Base-by-base conservation (phyloP, 192 early-diverging fungal genomes). In the Allomyces arbusculus region DNA sequence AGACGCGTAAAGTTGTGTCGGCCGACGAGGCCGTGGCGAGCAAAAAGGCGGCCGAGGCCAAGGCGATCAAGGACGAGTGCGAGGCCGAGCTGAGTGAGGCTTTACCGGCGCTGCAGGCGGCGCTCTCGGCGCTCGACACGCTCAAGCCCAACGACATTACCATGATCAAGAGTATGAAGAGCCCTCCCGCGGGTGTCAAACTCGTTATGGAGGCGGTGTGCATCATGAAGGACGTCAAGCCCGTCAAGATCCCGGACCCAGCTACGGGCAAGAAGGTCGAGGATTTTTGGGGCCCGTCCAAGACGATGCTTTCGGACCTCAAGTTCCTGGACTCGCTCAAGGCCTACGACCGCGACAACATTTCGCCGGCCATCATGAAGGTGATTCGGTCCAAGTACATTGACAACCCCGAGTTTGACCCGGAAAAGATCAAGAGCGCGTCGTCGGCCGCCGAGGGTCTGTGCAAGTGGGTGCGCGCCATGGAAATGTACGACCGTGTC, bases 151-250 rank as follows among this genome's bases (percentile, higher is more conserved):
- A 96, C 68, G 91, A 97, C 63, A 78, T 99, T 71, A 88, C 90
- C 23, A 94, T 98, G 81, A 88, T 99, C 24, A 82, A 94, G 68
- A 68, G 90, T 0, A 99, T 99, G 97, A 85, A 81, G 61, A 99
- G 95, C 66, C 97, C 97, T 63, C 97, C 97, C 4, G 84, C 84
- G 67, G 87, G 86, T 2, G 95, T 99, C 67, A 95, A 97, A 73
- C 71, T 98, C 67, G 91, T 95, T 11, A 89, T 99, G 86, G 94
- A 96, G 66, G 86, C 91, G 63, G 97, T 99, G 12, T 99, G 97
- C 75, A 87, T 86, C 20, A 74, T 99, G 61, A 82, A 98, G 22
- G 94, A 94, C 22, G 80, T 89, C 72, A 87, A 84, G 50, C 45
- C 45, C 45, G 45, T 55, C 45, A 55, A 55, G 45, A 55, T 55